Evolutionary conservation across 1,284 basidiomycete species (phyloP), one percentile per base, ranked within the genome.

Genomic region (Veloboletus limbatus): DNA sequence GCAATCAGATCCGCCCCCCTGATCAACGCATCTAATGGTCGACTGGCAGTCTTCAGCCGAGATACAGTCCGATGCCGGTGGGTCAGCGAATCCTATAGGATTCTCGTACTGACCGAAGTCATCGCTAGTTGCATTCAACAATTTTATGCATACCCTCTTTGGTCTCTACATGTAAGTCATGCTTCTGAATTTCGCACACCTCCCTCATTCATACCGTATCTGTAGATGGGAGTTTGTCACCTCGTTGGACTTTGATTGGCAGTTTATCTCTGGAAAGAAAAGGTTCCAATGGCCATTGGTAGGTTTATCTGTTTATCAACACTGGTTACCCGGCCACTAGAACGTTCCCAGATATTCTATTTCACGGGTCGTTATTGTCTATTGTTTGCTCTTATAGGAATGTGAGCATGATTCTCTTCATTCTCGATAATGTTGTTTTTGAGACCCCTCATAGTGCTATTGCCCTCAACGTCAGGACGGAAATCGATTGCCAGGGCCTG

Each of bases 321-420:
- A 11, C 20, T 33, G 7, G 4, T 28, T 33, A 22, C 39, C 25
- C 52, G 24, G 55, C 47, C 27, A 31, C 37, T n/a, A n/a, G n/a
- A n/a, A 13, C 22, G 37, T 35, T 4, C 16, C 25, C 20, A 88
- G 87, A 68, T 76, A 34, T 86, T 88, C 63, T 89, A 89, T 64
- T 87, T 88, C 62, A 64, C 79, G 38, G 84, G 84, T 52, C 77
- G 86, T 46, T 89, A 88, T 60, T 76, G 74, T 51, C 65, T 89
- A 30, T 65, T 88, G 8, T 74, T 83, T 54, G 78, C 85, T 6
- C 68, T 88, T 54, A 75, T 85, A 38, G 86, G 85, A 60, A 85
- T 89, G 85, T 85, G 49, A 54, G 81, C 25, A 6, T 18, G 17
- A 21, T 36, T 17, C 22, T 17, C 38, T 38, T 43, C 11, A 2